Base-by-base conservation (phyloP, 2,329 filamentous ascomycete genomes). In the Fusarium agapanthi region DNA sequence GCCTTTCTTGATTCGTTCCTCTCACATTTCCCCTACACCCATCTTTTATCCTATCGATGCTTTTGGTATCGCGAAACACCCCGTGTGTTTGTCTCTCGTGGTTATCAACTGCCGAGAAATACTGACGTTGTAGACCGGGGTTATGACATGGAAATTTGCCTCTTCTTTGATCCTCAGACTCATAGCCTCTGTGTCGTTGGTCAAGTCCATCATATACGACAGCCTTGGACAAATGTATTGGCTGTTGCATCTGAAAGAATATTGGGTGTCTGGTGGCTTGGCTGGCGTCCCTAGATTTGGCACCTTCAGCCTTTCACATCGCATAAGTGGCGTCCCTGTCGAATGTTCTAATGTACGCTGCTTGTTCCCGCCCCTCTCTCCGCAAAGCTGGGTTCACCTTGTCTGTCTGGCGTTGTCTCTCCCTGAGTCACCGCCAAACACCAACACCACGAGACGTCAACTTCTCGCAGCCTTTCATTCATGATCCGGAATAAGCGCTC, bases 201-300 rank as follows among this genome's bases (percentile, higher is more conserved):
- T 51, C 48, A 40, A 43, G 61, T 55, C 47, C 41, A 48, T 30
- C 26, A 32, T 48, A 44, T 47, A 32, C 26, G 48, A 41, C 48
- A 67, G 69, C 61, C 70, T 64, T 57, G 70, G 30, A 34, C 18
- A 41, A 45, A 48, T 55, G 40, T 47, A 71, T 73, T 73, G 61
- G 70, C 35, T 57, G 53, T 30, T 47, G 34, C 44, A 35, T 40
- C 50, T 58, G 41, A 54, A 51, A 64, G 40, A 45, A 44, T 48
- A 40, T 67, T 51, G 68, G 58, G 18, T 70, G 51, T 24, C 48
- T 43, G 66, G 74, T 75, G 72, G 75, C 75, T 74, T 74, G 63
- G 35, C 55, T 73, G 55, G 60, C 64, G 62, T 70, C 68, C 66
- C 75, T 68, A 58, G 62, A 71, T 63, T 75, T 64, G 47, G 35